Percentiles rank a stretch among this genome's conserved stretches.
These are phyloP conservation scores for Ophiostoma sp. DNA, from an alignment of 2,329 filamentous ascomycete genomes.

Conservation along the genomic window DNA sequence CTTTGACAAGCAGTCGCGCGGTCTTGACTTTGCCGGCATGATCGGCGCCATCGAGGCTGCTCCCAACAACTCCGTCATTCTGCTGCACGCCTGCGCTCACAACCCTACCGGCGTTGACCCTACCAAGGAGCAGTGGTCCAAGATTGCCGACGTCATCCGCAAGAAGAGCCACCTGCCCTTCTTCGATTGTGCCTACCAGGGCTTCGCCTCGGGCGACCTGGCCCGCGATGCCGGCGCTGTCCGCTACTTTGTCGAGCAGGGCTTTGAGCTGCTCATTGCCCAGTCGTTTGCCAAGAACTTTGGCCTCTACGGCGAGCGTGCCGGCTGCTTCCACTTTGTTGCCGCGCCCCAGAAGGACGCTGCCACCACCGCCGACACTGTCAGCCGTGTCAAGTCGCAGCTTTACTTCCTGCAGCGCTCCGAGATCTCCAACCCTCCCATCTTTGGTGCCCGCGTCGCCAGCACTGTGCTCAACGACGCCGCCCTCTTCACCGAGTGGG, in stretches of 20 bases:
- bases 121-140: conserved; percentile 87
- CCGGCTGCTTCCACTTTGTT: conserved; percentile 93
- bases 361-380: conserved; percentile 56
- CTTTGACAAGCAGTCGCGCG: conserved; percentile 82
- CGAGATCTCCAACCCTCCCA: conserved; percentile 94
- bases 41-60: conserved; percentile 63
- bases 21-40: conserved; percentile 90
- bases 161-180: conserved; percentile 87
- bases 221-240: conserved; percentile 84
- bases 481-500: conserved; percentile 81
- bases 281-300: conserved; percentile 99
- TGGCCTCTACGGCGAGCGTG: conserved; percentile 92
- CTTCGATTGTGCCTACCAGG: conserved; percentile 97
- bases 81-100: conserved; percentile 93
- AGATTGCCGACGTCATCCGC: conserved; percentile 73
- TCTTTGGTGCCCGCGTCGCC: conserved; percentile 88
- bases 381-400: conserved; percentile 70
- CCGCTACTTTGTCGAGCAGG: conserved; percentile 86
- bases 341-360: conserved; percentile 54
- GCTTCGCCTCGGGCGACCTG: conserved; percentile 89
- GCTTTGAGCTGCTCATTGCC: conserved; percentile 80
- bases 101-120: conserved; percentile 98
- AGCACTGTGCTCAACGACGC: conserved; percentile 77
- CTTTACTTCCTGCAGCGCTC: conserved; percentile 91
- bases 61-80: conserved; percentile 74